Base-by-base conservation (phyloP, 1,139 yeast species). In the Protomyces gravidus region DNA sequence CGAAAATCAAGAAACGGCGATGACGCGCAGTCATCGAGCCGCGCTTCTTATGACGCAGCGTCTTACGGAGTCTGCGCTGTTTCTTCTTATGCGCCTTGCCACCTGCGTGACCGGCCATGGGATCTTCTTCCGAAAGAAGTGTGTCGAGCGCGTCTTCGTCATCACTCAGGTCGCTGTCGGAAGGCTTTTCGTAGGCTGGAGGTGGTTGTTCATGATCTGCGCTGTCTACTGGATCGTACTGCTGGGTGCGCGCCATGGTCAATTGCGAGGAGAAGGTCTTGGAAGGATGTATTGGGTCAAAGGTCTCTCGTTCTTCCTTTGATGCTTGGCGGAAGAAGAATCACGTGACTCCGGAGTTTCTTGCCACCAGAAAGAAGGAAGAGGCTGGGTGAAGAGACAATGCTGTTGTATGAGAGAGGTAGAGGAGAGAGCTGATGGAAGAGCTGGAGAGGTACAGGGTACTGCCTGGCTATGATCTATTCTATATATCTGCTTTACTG, bases 401-500 rank as follows among this genome's bases (percentile, higher is more conserved):
- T n/a, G n/a, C n/a, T n/a, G n/a, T n/a, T n/a, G n/a, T n/a, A n/a
- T n/a, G n/a, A n/a, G n/a, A n/a, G n/a, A n/a, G n/a, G n/a, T n/a
- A n/a, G n/a, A n/a, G n/a, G n/a, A n/a, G 32, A 28, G 32, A 2
- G 13, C 32, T 28, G 42, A 36, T 36, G 42, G 42, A 36, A 13
- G 11, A 36, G 42, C 48, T 50, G 39, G 51, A 53, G 21, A 5
- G 13, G 11, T 46, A 40, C 36, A 45, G 58, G 2, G 23, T 53
- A 27, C 19, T 19, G 17, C 46, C 28, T 15, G 39, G 28, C 42
- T 30, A 27, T 19, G 59, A 51, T n/a, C 19, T 48, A 13, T 58
- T 45, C 45, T 63, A 63, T 56, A 55, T 63, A 28, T 49, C 64
- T 4, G 48, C 50, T 21, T 60, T 63, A 45, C 32, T 63, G 21